Percentiles rank a stretch among this genome's conserved stretches.
Conservation (phyloP, 257 asterid genomes). For the Scutellaria baicalensis region DNA sequence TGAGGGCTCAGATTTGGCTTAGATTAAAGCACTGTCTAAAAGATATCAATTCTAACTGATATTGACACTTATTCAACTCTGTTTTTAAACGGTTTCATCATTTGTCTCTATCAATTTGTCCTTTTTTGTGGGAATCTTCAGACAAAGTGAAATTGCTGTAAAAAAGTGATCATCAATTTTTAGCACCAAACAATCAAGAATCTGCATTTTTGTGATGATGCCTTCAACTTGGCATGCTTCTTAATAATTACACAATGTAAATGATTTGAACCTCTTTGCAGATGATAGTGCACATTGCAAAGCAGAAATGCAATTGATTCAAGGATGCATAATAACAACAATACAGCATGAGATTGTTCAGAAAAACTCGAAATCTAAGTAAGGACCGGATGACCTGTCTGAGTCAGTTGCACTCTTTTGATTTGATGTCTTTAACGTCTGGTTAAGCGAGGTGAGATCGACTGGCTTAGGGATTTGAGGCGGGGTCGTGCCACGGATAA, state of each 20-base stretch:
- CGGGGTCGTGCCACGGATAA: constrained; percentile 66
- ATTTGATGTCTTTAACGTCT: constrained; percentile 28
- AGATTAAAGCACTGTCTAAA: constrained; percentile 22
- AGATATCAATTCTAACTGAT: constrained; percentile 15
- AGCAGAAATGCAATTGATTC: neutral
- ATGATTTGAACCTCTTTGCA: neutral
- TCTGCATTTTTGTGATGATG: neutral
- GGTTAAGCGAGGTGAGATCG: constrained; percentile 46
- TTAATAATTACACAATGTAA: neutral
- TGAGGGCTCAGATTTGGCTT: constrained; percentile 18
- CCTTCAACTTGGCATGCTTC: constrained; percentile 22
- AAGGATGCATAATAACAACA: neutral
- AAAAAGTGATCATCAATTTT: constrained; percentile 12
- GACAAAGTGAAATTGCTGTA: constrained; percentile 21
- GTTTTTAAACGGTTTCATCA: constrained; percentile 21
- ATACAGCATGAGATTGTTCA: constrained; percentile 20
- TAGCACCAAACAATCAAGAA: too few relatives aligned
- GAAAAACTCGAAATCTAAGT: constrained; percentile 84
- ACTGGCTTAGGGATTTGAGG: constrained; percentile 71
- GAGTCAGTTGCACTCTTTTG: constrained; percentile 49
- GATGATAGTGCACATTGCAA: neutral
- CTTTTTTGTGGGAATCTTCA: constrained; percentile 25
- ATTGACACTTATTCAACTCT: constrained; percentile 26
- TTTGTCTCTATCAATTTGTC: constrained; percentile 33
- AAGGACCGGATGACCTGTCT: constrained; percentile 67